Evolutionary conservation across 2,329 filamentous ascomycete species (phyloP), one percentile per base, ranked within the genome.

Genomic region (Paraphoma sp.): DNA sequence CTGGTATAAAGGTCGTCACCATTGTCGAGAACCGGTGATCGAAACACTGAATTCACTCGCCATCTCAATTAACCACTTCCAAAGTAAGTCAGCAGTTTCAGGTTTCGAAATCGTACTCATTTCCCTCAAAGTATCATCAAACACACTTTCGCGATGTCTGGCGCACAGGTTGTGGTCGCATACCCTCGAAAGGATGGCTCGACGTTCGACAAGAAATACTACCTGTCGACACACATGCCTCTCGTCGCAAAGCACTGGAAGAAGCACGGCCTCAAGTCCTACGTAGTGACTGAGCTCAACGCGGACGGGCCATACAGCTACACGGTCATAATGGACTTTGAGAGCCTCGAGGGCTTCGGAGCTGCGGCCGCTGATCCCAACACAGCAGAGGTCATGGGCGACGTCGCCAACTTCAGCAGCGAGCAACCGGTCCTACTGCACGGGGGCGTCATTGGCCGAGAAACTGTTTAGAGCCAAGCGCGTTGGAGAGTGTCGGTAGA

Each of bases 191-290:
- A 71, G n/a, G 64, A 69, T 38, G 72, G 70, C 57, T 54, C 65
- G n/a, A 77, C 60, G 10, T 84, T 84, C 73, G 70, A 84, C 71
- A 70, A 82, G 61, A 74, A 81, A 33, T 84, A 84, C 76, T 84
- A 83, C 65, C 64, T 82, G 38, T 52, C 64, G 3, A 76, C 59
- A 17, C 82, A 84, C 73, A 81, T 84, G 78, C 76, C 78, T 1
- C 68, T 84, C 2, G 78, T 79, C 14, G 56, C 67, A 29, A 70
- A 76, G 46, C 57, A 63, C 28, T 83, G 81, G 81, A 58, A 51
- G 0, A 56, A 65, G 1, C 62, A 71, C 48, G 82, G 82, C 41
- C 68, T 84, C 4, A 74, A 69, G 43, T 58, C 54, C 3, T 74
- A 59, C 54, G 55, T 41, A 11, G 61, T 74, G 7, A 56, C 56